Percentiles rank a stretch among this genome's conserved stretches.
phyloP scores from a whole-genome alignment of 2,329 filamentous ascomycete genomes.

The Cladosporium austrohemisphaericum region DNA sequence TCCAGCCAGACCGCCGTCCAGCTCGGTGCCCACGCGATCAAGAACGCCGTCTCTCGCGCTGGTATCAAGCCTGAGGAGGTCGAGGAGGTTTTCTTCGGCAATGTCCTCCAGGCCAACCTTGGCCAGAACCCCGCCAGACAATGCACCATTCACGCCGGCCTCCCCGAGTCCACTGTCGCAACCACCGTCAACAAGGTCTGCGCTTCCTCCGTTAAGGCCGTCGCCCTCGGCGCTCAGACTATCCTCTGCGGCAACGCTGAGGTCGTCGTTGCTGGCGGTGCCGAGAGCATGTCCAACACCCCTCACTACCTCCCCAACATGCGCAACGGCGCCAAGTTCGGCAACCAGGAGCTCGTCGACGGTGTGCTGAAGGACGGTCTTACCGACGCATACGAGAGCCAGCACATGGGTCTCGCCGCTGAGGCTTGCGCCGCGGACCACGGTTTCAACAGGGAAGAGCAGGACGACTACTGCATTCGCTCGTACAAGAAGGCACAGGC shows the following conservation, averaged over 20 bases:
- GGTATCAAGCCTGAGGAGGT: constrained; percentile 83
- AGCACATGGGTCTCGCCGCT: constrained; percentile 91
- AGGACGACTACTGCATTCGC: constrained; percentile 94
- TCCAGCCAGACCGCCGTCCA: constrained; percentile 82
- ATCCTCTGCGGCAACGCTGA: constrained; percentile 95
- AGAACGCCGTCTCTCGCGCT: constrained; percentile 77
- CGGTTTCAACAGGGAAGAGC: constrained; percentile 73
- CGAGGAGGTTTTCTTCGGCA: constrained; percentile 96
- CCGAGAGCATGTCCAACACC: constrained; percentile 97
- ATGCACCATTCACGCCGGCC: constrained; percentile 84
- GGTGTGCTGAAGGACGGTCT: constrained; percentile 92
- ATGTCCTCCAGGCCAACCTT: constrained; percentile 92
- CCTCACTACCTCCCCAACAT: constrained; percentile 92
- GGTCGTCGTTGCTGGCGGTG: constrained; percentile 87
- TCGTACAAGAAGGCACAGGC: constrained; percentile 91
- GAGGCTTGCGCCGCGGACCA: constrained; percentile 91
- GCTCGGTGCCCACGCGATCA: constrained; percentile 82
- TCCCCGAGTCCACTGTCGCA: constrained; percentile 72
- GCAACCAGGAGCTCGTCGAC: constrained; percentile 82
- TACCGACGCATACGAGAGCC: constrained; percentile 89
- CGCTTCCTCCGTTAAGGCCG: constrained; percentile 89
- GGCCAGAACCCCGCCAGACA: constrained; percentile 96
- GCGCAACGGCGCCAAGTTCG: constrained; percentile 87
- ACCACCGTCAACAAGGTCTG: constrained; percentile 99
- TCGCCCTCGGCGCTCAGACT: constrained; percentile 91